Conservation (phyloP, 2,329 filamentous ascomycete species). For the Zasmidium angulare region DNA sequence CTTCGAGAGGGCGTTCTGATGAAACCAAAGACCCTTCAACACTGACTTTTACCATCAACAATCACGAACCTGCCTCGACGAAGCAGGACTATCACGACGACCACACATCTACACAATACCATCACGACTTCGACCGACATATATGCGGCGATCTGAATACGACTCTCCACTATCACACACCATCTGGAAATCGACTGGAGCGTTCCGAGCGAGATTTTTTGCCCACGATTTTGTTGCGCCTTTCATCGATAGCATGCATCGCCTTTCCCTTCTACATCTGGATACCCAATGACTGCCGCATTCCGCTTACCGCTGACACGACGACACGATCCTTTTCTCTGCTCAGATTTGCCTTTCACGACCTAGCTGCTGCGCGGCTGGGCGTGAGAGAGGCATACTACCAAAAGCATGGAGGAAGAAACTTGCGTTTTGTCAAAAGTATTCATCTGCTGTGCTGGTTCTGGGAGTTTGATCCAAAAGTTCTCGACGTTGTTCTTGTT, state of each 20-base stretch:
- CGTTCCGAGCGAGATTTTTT: background rate
- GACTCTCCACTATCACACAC: background rate
- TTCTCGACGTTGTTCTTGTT: background rate
- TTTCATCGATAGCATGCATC: background rate
- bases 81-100: background rate
- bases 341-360: no score
- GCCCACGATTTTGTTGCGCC: background rate
- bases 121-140: background rate
- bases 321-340: no score
- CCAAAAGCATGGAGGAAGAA: no score
- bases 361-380: no score
- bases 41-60: background rate
- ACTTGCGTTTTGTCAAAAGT: no score
- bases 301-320: no score
- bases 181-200: background rate
- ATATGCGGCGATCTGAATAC: background rate
- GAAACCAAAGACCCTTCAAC: background rate
- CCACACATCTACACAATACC: background rate
- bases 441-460: no score
- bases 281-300: no score
- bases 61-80: background rate
- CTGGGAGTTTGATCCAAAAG: no score
- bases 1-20: conserved; percentile 2
- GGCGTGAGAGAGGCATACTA: no score
- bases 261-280: no score